Conservation (phyloP, 148 eudicot species). For the Gaultheria prostrata region DNA sequence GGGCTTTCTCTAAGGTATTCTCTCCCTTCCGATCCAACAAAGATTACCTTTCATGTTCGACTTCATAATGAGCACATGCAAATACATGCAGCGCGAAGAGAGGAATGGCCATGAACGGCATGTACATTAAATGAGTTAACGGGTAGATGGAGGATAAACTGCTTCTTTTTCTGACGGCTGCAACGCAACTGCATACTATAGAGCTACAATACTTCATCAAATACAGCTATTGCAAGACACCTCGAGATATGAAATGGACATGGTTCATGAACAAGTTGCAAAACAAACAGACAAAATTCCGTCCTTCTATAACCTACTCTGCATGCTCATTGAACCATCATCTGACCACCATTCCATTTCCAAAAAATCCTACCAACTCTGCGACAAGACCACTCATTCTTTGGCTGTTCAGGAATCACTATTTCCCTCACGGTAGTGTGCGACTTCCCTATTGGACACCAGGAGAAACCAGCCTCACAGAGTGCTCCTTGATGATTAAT, state of each 20-base stretch:
- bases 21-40: neutral
- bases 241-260: neutral
- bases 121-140: too few relatives aligned
- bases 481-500: too few relatives aligned
- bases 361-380: too few relatives aligned
- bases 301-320: neutral
- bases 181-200: neutral
- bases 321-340: too few relatives aligned
- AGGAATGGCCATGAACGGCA: neutral
- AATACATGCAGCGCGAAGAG: neutral
- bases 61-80: neutral
- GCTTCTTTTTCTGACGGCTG: neutral
- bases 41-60: neutral
- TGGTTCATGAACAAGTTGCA: neutral
- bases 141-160: neutral
- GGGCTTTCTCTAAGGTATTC: neutral
- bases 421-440: too few relatives aligned
- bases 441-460: too few relatives aligned
- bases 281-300: neutral
- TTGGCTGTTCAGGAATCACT: too few relatives aligned
- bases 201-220: neutral
- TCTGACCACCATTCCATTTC: too few relatives aligned
- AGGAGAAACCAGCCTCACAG: too few relatives aligned
- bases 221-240: neutral
- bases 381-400: too few relatives aligned